Evolutionary conservation across 345 rosid genomes (phyloP), one percentile per base, ranked within the genome.

Genomic region (Camelina laxa): DNA sequence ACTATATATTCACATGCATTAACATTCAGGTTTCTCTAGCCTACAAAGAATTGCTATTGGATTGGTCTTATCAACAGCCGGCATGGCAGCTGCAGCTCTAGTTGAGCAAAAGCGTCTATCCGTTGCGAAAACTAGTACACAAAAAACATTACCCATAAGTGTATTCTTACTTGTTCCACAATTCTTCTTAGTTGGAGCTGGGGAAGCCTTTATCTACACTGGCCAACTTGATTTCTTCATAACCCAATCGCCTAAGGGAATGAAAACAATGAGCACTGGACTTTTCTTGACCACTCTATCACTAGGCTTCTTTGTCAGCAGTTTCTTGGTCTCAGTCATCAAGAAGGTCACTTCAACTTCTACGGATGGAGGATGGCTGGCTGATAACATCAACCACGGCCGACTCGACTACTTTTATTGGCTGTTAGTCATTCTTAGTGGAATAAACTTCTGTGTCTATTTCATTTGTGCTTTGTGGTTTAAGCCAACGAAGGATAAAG

Each of bases 171-270:
- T 89, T 64, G 76, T 84, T 64, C 88, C 89, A 15, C 91, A 89
- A 53, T 87, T 84, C 81, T 80, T 89, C 82, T 69, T 89, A 59
- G 88, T 89, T 24, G 91, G 94, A 21, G 42, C 90, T 4, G 94
- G 87, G 13, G 91, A 87, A 79, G 89, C 84, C 12, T 87, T 87
- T 70, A 87, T 85, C 27, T 87, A 87, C 84, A 83, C 88, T 1
- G 91, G 94, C 27, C 90, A 87, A 62, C 94, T 89, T 20, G 94
- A 84, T 64, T 87, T 89, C 82, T 89, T 89, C 85, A 84, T 87
- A 15, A 84, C 88, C 9, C 88, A 85, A 60, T 85, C 89, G 0
- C 94, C 91, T 1, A 84, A 85, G 57, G 88, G 88, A 45, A 84
- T 87, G 91, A 89, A 89, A 78, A 80, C 91, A 33, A 84, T 89